Evolutionary conservation across 2,329 filamentous ascomycete genomes (phyloP).

Genomic region (Alternaria brassicicola): DNA sequence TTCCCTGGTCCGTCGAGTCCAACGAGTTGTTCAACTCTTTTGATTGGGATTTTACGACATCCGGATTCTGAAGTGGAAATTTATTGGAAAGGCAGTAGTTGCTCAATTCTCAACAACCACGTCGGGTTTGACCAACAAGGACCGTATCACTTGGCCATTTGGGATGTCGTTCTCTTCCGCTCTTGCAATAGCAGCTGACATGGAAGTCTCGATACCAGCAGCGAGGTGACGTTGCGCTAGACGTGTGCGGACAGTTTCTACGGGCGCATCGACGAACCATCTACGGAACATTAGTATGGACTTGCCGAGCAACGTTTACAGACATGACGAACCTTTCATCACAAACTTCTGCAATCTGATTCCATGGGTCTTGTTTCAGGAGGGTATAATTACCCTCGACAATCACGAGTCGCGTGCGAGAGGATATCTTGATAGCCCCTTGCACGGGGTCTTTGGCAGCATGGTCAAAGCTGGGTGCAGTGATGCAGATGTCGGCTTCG

Average conservation of each 20-base stretch:
- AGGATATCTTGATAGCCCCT: constrained; percentile 27
- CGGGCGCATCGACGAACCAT: constrained; percentile 34
- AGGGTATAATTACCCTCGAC: constrained; percentile 38
- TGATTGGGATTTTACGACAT: constrained; percentile 32
- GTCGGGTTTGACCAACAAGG: constrained; percentile 26
- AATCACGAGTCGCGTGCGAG: constrained; percentile 28
- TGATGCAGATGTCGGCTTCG: constrained; percentile 22
- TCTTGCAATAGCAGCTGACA: constrained; percentile 25
- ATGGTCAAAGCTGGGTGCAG: constrained; percentile 36
- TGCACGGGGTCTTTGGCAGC: constrained; percentile 30
- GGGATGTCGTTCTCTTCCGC: constrained; percentile 36
- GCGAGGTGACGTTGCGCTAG: constrained; percentile 31
- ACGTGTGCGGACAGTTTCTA: constrained; percentile 22
- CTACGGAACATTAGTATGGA: constrained; percentile 13
- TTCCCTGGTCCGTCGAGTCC: constrained; percentile 35
- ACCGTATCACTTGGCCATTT: constrained; percentile 32
- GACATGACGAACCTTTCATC: constrained; percentile 24
- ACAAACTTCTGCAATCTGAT: constrained; percentile 21
- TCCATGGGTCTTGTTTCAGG: constrained; percentile 29
- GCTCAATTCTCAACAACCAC: constrained; percentile 26
- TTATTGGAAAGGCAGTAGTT: background rate
- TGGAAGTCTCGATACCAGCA: constrained; percentile 31
- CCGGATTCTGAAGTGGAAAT: constrained; percentile 14
- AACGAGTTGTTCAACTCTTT: constrained; percentile 35
- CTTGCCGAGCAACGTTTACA: background rate